Percentiles rank a stretch among this genome's conserved stretches.
These are phyloP conservation scores for Malassezia yamatoensis DNA, from an alignment of 1,284 basidiomycete species.

Conservation along the genomic window DNA sequence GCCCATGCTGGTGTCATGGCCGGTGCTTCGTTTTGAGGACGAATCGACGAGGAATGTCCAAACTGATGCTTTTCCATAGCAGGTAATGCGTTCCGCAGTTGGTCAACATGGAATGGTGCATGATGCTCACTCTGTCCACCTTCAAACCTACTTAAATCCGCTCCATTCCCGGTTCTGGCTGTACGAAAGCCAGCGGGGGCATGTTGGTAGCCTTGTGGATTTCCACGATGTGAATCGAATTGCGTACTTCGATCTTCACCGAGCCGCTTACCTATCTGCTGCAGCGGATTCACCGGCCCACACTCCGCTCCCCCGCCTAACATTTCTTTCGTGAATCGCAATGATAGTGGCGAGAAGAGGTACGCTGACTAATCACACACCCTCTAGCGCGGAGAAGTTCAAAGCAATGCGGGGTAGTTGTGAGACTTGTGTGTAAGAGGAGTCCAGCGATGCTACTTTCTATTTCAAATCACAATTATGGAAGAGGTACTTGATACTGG, in stretches of 20 bases:
- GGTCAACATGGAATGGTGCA: constrained; percentile 27
- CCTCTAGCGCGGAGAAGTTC: no score
- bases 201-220: constrained; percentile 5
- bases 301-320: constrained; percentile 40
- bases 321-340: constrained; percentile 35
- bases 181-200: constrained; percentile 13
- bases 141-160: constrained; percentile 25
- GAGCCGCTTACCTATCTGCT: constrained; percentile 41
- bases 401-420: no score
- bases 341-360: constrained; percentile 16
- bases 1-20: constrained; percentile 25
- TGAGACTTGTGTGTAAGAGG: no score
- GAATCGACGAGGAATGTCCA: no score
- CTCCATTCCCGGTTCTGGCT: constrained; percentile 1
- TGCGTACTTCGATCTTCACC: constrained; percentile 39
- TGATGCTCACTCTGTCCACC: constrained; percentile 5
- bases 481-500: neutral
- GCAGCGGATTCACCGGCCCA: constrained; percentile 43
- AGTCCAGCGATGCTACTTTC: no score
- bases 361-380: neutral
- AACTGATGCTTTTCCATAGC: constrained; percentile 9
- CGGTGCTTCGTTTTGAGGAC: no score
- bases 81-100: constrained; percentile 27
- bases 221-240: constrained; percentile 20
- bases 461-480: no score